Base-by-base conservation (phyloP, 164 flowering plant genomes). In the Umbellularia californica region DNA sequence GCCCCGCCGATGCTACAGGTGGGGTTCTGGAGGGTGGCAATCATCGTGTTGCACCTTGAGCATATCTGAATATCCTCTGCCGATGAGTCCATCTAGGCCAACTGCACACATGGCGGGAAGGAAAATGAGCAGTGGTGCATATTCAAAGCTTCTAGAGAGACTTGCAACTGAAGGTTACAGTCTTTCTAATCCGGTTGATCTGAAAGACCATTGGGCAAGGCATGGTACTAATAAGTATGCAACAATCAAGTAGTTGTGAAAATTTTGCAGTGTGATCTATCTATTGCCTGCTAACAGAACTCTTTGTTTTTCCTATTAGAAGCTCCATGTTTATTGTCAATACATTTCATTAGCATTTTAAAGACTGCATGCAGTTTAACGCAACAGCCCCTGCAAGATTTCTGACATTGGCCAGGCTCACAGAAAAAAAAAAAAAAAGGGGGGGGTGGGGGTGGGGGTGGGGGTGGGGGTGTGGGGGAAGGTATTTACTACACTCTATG, bases 1-100 rank as follows among this genome's bases (percentile, higher is more conserved):
- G 19, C 41, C 81, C 22, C 82, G 83, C 50, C 83, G 73, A 50
- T 86, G 91, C 78, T 85, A 86, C 77, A 81, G 84, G 76, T 88
- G 87, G 85, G 91, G 89, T 63, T 77, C 82, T 19, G 89, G 89
- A 35, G 88, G 89, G 64, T 88, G 89, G 88, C 91, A 88, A 73
- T 88, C 91, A 20, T 81, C 91, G 0, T 88, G 91, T 72, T 88
- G 91, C 73, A 88, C 86, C 20, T 83, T 76, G 47, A 83, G 66
- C 73, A 77, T 86, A 77, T 88, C 91, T 20, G 84, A 81, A 69
- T 78, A 88, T 70, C 91, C 91, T 67, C 84, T 88, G 25, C 91
- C 89, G 1, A 77, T 85, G 83, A 84, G 86, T 74, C 30, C 85
- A 30, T 76, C 87, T 22, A 85, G 86, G 81, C 87, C 89, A 50